Base-by-base conservation (phyloP, 2,329 filamentous ascomycete genomes). In the Aureobasidium pullulans region DNA sequence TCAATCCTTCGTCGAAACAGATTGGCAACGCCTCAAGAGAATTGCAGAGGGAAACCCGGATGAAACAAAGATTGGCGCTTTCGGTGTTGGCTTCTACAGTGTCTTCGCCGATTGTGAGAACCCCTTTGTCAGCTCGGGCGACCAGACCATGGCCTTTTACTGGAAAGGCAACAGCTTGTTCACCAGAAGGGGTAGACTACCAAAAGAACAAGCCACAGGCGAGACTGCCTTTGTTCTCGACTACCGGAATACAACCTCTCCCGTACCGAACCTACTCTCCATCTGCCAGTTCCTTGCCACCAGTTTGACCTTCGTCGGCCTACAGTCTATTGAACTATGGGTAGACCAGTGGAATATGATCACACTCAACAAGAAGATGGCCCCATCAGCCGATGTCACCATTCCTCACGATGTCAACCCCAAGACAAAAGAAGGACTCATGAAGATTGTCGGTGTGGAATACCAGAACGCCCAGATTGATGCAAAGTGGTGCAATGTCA, bases 31-130 rank as follows among this genome's bases (percentile, higher is more conserved):
- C 57, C 72, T 99, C 64, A 97, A 97, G 79, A 86, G 93, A 62
- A 99, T 99, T 63, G 95, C 94, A n/a, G 94, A 99, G 72, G 95
- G 94, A 48, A 99, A 99, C 69, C 94, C 94, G 0, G 94, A 99
- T 72, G 94, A 99, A 76, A 97, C 92, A 48, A 99, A 99, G 78
- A 99, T 99, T 67, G 94, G 94, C 58, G 95, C 94, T 3, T 99
- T 99, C 71, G 94, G 94, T 65, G 94, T 99, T 34, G 94, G 94
- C 2, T 99, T 99, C 76, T 99, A 99, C 79, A 96, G 90, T 71
- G 93, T 97, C 40, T 99, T 99, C 72, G 90, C 94, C 62, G 94
- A 99, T 71, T 99, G 93, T 71, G 95, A 99, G 73, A 91, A 96
- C 66, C 94, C 94, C 0, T 97, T 99, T 69, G 89, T 99, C 64